These are phyloP conservation scores for Lagenidium sp. DNA, from an alignment of 352 stramenopile genomes.

Conservation along the genomic window DNA sequence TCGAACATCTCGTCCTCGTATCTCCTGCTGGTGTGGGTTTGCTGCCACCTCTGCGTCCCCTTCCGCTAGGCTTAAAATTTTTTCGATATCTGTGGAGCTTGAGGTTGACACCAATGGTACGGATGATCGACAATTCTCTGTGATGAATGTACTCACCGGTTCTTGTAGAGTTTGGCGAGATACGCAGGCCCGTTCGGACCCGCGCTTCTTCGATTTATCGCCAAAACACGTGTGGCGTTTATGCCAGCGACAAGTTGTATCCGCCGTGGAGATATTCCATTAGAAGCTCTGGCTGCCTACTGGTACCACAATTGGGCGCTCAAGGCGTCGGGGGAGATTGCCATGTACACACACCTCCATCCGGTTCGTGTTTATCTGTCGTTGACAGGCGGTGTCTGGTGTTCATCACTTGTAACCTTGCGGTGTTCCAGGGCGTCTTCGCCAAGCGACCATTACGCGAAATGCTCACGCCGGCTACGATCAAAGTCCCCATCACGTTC, in stretches of 20 bases:
- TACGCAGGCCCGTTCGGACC: conserved; percentile 46
- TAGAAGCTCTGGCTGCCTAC: conserved; percentile 34
- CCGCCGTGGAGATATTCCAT: conserved; percentile 27
- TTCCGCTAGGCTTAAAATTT: conserved; percentile 25
- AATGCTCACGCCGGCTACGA: conserved; percentile 38
- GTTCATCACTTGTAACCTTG: background rate
- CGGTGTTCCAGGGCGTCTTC: conserved; percentile 24
- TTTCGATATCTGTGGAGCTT: conserved; percentile 44
- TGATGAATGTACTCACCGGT: background rate
- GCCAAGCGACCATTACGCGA: conserved; percentile 46
- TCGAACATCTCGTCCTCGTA: conserved; percentile 51
- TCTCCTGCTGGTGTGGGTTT: conserved; percentile 49
- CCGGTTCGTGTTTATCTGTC: too few species aligned
- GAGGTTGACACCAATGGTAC: conserved; percentile 46
- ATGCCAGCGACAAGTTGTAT: conserved; percentile 61
- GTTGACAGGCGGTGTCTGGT: too few species aligned
- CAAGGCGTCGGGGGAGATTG: conserved; percentile 50
- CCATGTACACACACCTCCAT: conserved; percentile 57
- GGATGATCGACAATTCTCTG: background rate
- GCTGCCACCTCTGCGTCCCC: conserved; percentile 17
- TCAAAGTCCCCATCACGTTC: conserved; percentile 60
- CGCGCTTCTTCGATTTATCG: conserved; percentile 34
- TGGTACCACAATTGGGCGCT: conserved; percentile 78
- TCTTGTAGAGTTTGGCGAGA: conserved; percentile 28
- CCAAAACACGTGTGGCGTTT: conserved; percentile 26